Evolutionary conservation across 1,139 yeast genomes (phyloP).

Genomic region (Yamadazyma oceani): DNA sequence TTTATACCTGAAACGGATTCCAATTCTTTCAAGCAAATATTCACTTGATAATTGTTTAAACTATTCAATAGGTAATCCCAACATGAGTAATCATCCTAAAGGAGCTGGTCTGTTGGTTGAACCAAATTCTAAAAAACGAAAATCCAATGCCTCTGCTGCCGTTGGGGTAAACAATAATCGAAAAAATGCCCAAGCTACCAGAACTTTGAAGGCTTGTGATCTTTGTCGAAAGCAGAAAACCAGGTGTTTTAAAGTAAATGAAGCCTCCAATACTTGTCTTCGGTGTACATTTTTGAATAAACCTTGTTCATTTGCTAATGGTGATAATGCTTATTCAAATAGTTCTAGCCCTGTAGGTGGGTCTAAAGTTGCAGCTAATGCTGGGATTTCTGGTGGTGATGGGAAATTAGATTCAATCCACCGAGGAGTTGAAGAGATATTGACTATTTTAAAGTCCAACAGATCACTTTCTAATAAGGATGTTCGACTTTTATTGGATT

Average conservation of each 20-base stretch:
- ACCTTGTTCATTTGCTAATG: conserved; percentile 46
- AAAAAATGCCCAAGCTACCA: conserved; percentile 33
- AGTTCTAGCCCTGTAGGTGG: too few species aligned
- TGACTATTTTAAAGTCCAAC: conserved; percentile 22
- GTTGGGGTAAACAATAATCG: conserved; percentile 13
- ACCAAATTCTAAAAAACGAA: background rate
- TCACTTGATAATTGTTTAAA: too few species aligned
- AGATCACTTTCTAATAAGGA: conserved; percentile 17
- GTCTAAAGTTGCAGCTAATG: background rate
- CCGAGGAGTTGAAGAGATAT: conserved; percentile 33
- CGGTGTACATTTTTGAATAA: conserved; percentile 53
- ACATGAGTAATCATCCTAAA: too few species aligned
- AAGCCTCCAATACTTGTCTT: conserved; percentile 48
- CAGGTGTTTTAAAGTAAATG: conserved; percentile 54
- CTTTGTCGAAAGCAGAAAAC: conserved; percentile 63
- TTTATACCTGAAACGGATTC: too few species aligned
- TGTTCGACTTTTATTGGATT: conserved; percentile 27
- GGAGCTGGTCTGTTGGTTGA: too few species aligned
- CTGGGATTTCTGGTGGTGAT: conserved; percentile 3
- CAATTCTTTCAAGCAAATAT: too few species aligned
- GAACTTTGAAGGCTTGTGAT: conserved; percentile 60
- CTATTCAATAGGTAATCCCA: too few species aligned
- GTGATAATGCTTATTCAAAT: conserved; percentile 3
- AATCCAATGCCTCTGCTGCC: background rate
- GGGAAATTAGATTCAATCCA: conserved; percentile 29